A percentile compares a stretch with the other conserved stretches of the same genome.
These are phyloP conservation scores for Calocybe indica DNA, from an alignment of 768 basidiomycete species.

Conservation along the genomic window DNA sequence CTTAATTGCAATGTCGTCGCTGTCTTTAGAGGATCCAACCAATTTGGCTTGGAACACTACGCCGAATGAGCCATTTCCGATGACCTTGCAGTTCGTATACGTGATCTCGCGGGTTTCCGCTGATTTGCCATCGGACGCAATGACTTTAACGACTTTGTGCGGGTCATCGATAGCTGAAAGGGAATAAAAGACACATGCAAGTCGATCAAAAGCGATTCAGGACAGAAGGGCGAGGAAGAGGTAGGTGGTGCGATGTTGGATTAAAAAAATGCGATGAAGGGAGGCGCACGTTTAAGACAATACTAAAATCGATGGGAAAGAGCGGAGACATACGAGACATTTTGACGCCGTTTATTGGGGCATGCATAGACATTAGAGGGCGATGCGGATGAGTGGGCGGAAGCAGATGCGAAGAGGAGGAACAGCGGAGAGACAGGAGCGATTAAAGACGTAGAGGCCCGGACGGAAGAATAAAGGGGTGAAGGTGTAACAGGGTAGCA, in stretches of 20 bases:
- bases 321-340: slow-evolving; percentile 61
- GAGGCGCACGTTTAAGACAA: slow-evolving; percentile 22
- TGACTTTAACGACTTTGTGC: slow-evolving; percentile 91
- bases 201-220: slow-evolving; percentile 32
- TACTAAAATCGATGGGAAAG: slow-evolving; percentile 4
- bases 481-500: slow-evolving; percentile 1
- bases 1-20: slow-evolving; percentile 97
- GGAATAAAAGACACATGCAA: slow-evolving; percentile 14
- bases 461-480: slow-evolving; percentile 7
- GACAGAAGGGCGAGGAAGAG: slow-evolving; percentile 6
- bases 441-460: slow-evolving; percentile 10
- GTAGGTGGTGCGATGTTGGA: slow-evolving; percentile 7
- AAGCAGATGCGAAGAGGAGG: slow-evolving; percentile 7
- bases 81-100: slow-evolving; percentile 97
- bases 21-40: slow-evolving; percentile 54
- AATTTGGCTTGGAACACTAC: slow-evolving; percentile 97
- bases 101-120: slow-evolving; percentile 83
- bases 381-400: slow-evolving; percentile 8
- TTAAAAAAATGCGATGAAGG: slow-evolving; percentile 19
- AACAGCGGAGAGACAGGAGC: slow-evolving; percentile 6
- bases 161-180: slow-evolving; percentile 85
- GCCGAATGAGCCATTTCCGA: slow-evolving; percentile 98
- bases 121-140: slow-evolving; percentile 91
- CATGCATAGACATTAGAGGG: slow-evolving; percentile 61
- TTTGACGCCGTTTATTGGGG: slow-evolving; percentile 85